These are phyloP conservation scores for Verticillium nubilum DNA, from an alignment of 2,329 filamentous ascomycete species.

Conservation along the genomic window DNA sequence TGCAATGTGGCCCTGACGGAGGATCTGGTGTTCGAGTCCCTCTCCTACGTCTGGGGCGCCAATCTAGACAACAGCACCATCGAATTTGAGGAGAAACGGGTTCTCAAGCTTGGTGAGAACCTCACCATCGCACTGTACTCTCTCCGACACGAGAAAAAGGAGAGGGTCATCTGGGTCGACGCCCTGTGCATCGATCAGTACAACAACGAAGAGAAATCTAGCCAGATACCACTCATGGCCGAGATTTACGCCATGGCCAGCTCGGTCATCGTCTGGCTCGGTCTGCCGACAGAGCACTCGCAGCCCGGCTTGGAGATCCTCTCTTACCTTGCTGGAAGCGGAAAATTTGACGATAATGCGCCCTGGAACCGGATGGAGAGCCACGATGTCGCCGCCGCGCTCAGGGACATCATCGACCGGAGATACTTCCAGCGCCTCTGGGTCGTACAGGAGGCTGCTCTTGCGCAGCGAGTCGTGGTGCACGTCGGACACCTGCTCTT, in stretches of 20 bases:
- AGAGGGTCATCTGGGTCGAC: conserved; percentile 18
- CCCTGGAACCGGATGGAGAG: conserved; percentile 9
- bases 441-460: conserved; percentile 24
- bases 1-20: not conserved
- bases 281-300: conserved; percentile 11
- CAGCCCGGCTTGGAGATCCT: conserved; percentile 10
- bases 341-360: conserved; percentile 3
- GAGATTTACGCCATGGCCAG: conserved; percentile 14
- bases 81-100: not conserved
- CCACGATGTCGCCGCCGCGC: conserved; percentile 8
- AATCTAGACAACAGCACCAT: not conserved
- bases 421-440: conserved; percentile 29
- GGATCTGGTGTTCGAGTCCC: not conserved
- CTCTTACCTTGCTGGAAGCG: not conserved
- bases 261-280: conserved; percentile 15
- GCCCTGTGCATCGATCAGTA: conserved; percentile 14
- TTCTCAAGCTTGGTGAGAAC: conserved; percentile 1
- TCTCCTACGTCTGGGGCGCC: not conserved
- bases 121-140: conserved; percentile 14
- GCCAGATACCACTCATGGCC: conserved; percentile 10
- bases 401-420: conserved; percentile 24
- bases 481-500: not conserved
- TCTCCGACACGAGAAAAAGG: conserved; percentile 6
- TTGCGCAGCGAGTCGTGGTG: conserved; percentile 14
- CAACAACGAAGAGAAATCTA: not conserved